Evolutionary conservation across 2,329 filamentous ascomycete species (phyloP).

Genomic region (Sporothrix phasma): DNA sequence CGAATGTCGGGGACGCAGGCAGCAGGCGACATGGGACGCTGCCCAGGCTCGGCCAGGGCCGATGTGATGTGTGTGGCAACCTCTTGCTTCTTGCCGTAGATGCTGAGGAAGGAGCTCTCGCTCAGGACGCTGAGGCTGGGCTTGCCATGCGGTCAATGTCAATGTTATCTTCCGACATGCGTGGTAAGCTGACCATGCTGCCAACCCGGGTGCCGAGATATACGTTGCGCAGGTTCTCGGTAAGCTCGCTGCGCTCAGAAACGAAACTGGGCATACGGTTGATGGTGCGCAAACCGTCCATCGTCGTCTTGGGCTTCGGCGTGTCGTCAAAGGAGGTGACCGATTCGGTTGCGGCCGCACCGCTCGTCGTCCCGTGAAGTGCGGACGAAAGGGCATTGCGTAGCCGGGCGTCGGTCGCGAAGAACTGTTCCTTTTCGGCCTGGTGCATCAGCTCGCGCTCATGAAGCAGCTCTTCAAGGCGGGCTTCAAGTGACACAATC

Average conservation of each 20-base stretch:
- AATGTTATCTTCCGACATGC: slow-evolving; percentile 33
- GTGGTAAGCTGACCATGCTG: slow-evolving; percentile 42
- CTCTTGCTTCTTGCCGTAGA: slow-evolving; percentile 44
- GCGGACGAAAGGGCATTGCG: slow-evolving; percentile 18
- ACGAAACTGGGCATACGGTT: slow-evolving; percentile 55
- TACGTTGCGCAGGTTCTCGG: slow-evolving; percentile 51
- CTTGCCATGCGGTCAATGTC: slow-evolving; percentile 39
- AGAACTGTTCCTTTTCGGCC: slow-evolving; percentile 32
- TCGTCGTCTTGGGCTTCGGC: slow-evolving; percentile 20
- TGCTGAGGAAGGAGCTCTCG: slow-evolving; percentile 56
- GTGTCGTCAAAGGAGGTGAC: slow-evolving; percentile 14
- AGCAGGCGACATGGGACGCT: slow-evolving; percentile 1
- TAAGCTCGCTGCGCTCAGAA: slow-evolving; percentile 48
- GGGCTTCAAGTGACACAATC: slow-evolving; percentile 56
- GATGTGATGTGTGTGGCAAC: neutral
- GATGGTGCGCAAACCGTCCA: slow-evolving; percentile 31
- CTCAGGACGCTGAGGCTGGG: slow-evolving; percentile 55
- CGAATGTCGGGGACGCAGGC: slow-evolving; percentile 15
- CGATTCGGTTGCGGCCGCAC: neutral
- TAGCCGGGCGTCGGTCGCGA: slow-evolving; percentile 24
- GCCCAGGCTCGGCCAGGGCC: neutral
- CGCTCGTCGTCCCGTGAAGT: slow-evolving; percentile 7
- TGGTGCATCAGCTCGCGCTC: slow-evolving; percentile 45
- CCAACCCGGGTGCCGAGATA: slow-evolving; percentile 39
- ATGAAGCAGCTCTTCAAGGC: slow-evolving; percentile 41